A percentile compares a stretch with the other conserved stretches of the same genome.
phyloP scores from a whole-genome alignment of 192 early-diverging fungal species.

The Geosiphon pyriformis region DNA sequence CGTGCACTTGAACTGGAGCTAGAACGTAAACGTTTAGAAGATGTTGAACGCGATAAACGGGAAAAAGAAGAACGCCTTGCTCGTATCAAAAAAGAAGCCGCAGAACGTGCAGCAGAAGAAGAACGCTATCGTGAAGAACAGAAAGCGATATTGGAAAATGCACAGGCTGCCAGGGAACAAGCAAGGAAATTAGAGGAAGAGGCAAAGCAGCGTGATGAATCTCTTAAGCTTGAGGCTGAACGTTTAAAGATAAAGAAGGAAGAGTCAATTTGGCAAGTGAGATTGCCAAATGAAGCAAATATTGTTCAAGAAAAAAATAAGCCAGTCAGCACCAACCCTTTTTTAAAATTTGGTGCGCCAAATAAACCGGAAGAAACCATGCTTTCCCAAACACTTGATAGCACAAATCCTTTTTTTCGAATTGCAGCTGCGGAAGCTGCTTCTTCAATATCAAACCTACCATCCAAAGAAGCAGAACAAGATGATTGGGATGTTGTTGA shows the following conservation, averaged over 20 bases:
- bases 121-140: constrained; percentile 2
- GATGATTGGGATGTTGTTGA: constrained; percentile 35
- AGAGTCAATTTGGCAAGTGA: background rate
- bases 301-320: background rate
- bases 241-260: constrained; percentile 2
- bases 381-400: constrained; percentile 28
- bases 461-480: constrained; percentile 23
- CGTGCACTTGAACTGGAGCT: constrained; percentile 35
- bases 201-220: constrained; percentile 13
- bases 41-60: constrained; percentile 26
- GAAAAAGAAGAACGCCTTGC: constrained; percentile 34
- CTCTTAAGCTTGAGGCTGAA: background rate
- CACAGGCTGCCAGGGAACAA: constrained; percentile 12
- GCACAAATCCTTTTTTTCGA: constrained; percentile 39
- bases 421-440: constrained; percentile 28
- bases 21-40: constrained; percentile 24
- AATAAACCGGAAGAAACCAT: background rate
- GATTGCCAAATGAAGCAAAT: background rate
- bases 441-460: constrained; percentile 7
- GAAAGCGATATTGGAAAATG: constrained; percentile 8
- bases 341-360: constrained; percentile 26
- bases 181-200: constrained; percentile 20
- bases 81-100: constrained; percentile 17
- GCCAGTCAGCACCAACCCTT: constrained; percentile 32
- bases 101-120: constrained; percentile 15